Conservation (phyloP, 176 grass and related monocot species). For the Triticum monococcum region DNA sequence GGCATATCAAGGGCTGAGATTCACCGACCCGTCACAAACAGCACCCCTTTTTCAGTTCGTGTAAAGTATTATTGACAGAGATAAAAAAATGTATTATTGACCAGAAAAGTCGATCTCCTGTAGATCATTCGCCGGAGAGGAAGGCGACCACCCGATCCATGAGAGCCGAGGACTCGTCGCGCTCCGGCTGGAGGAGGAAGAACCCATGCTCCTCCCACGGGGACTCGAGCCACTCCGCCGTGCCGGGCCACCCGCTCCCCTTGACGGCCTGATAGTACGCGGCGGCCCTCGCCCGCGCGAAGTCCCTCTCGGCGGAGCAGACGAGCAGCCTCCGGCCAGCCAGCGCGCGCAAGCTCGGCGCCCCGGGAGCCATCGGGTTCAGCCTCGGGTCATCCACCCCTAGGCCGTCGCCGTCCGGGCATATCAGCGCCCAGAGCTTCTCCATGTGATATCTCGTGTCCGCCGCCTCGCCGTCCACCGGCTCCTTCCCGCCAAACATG, state of each 20-base stretch:
- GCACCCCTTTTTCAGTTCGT: too few species aligned
- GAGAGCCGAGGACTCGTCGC: slow-evolving; percentile 35
- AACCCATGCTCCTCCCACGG: slow-evolving; percentile 53
- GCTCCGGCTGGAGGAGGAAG: slow-evolving; percentile 36
- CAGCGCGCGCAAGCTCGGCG: slow-evolving; percentile 37
- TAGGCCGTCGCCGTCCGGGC: not conserved
- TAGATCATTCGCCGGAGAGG: slow-evolving; percentile 4
- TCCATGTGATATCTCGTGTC: not conserved
- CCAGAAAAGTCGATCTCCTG: not conserved
- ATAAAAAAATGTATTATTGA: too few species aligned
- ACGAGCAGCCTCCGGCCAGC: slow-evolving; percentile 44
- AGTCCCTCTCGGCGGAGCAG: slow-evolving; percentile 38
- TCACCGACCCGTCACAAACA: too few species aligned
- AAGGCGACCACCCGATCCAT: slow-evolving; percentile 37
- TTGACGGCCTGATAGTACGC: slow-evolving; percentile 48
- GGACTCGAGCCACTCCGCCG: slow-evolving; percentile 41
- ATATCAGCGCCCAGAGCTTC: slow-evolving; percentile 34
- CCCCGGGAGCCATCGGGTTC: slow-evolving; percentile 45
- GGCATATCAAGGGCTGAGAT: too few species aligned
- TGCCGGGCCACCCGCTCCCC: slow-evolving; percentile 50
- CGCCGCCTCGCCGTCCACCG: slow-evolving; percentile 4
- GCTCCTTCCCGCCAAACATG: slow-evolving; percentile 37
- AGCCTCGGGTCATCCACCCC: slow-evolving; percentile 50
- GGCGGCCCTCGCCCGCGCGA: slow-evolving; percentile 13
- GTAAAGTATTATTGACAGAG: too few species aligned